phyloP scores from a whole-genome alignment of 2,329 filamentous ascomycete genomes.

The Pseudogymnoascus sp. region DNA sequence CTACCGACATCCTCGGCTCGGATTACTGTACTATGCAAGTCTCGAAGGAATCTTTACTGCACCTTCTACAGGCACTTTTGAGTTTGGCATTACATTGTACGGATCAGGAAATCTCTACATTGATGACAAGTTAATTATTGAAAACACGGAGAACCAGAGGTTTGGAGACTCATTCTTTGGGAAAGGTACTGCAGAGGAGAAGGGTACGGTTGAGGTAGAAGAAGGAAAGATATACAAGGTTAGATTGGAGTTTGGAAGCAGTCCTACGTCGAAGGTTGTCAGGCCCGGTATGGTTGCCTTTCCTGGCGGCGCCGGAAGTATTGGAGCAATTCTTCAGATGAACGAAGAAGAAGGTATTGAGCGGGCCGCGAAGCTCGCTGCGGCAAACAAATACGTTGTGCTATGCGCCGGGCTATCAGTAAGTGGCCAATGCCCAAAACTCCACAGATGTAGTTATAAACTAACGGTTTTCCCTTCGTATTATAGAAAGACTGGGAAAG shows the following conservation, averaged over 20 bases:
- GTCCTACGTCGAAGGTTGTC: background rate
- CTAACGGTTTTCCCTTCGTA: too few relatives aligned
- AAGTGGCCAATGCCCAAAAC: too few relatives aligned
- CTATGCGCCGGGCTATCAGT: conserved; percentile 63
- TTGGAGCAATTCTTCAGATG: conserved; percentile 49
- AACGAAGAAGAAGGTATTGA: conserved; percentile 48
- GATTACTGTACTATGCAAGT: conserved; percentile 5
- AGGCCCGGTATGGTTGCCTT: conserved; percentile 29
- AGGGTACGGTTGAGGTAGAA: conserved; percentile 19
- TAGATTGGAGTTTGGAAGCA: background rate
- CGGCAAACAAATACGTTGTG: conserved; percentile 26
- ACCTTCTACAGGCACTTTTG: conserved; percentile 10
- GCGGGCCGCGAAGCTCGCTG: conserved; percentile 56
- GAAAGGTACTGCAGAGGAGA: conserved; percentile 29
- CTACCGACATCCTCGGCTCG: conserved; percentile 5
- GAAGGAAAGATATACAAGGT: conserved; percentile 27
- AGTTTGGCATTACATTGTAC: conserved; percentile 30
- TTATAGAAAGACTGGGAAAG: conserved; percentile 70
- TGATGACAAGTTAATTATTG: conserved; percentile 27
- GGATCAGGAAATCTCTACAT: conserved; percentile 30
- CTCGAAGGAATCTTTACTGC: background rate
- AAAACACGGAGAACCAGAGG: conserved; percentile 27
- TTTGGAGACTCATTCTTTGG: conserved; percentile 33
- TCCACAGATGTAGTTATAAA: too few relatives aligned
- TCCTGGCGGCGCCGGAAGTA: conserved; percentile 47